Evolutionary conservation across 164 flowering plant species (phyloP).

Genomic region (Piper longum): DNA sequence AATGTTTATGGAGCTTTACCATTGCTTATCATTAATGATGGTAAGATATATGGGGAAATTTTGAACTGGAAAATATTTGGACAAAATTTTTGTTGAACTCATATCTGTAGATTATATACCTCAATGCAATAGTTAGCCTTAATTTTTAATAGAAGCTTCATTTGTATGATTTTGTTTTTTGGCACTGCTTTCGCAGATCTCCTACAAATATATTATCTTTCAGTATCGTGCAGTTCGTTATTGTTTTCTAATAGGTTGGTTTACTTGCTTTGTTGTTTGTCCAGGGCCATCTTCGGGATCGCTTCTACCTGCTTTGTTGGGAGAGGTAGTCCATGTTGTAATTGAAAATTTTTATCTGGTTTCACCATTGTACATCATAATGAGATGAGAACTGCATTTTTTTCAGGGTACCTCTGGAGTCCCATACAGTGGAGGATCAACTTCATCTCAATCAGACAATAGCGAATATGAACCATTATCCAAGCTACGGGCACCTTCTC

Average conservation of each 20-base stretch:
- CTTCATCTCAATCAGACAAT: conserved; percentile 66
- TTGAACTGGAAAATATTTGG: not conserved
- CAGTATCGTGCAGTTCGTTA: not conserved
- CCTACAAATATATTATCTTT: not conserved
- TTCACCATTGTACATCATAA: not conserved
- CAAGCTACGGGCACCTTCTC: conserved; percentile 28
- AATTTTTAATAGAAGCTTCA: too few relatives aligned
- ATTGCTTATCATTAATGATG: not conserved
- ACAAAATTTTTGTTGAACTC: not conserved
- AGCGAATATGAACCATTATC: conserved; percentile 50
- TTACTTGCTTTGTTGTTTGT: conserved; percentile 4
- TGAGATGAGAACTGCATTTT: not conserved
- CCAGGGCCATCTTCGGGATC: conserved; percentile 33
- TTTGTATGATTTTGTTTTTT: too few relatives aligned
- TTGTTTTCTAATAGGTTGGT: not conserved
- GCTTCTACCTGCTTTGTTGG: conserved; percentile 24
- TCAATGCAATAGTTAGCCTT: too few relatives aligned
- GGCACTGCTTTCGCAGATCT: too few relatives aligned
- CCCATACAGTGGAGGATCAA: conserved; percentile 40
- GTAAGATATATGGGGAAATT: too few relatives aligned
- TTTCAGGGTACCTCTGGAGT: conserved; percentile 54
- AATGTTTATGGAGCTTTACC: too few relatives aligned
- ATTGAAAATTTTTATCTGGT: not conserved
- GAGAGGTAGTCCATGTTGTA: conserved; percentile 38
- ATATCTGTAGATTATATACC: not conserved